A percentile compares a stretch with the other conserved stretches of the same genome.
These are phyloP conservation scores for Solanum medicagineum DNA, from an alignment of 257 asterid genomes.

Conservation along the genomic window DNA sequence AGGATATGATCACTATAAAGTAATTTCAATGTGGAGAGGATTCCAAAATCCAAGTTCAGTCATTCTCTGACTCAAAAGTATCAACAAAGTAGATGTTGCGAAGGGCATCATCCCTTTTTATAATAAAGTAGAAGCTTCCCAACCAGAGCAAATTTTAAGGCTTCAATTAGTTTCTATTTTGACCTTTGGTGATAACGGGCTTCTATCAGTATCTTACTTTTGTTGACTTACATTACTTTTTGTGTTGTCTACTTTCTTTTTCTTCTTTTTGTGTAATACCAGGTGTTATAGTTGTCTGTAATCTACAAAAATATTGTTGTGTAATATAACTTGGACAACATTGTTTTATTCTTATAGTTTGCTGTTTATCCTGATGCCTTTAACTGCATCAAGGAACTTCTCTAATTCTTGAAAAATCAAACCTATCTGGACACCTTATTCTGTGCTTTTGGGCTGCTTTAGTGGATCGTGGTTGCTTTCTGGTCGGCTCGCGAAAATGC, in stretches of 20 bases:
- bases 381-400: not conserved
- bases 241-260: not conserved
- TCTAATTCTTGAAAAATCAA: not conserved
- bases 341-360: not conserved
- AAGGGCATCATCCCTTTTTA: not conserved
- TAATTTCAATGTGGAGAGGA: not conserved
- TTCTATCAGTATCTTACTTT: not conserved
- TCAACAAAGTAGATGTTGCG: not conserved
- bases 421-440: not conserved
- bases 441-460: not conserved
- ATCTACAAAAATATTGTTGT: not conserved
- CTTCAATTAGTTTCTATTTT: not conserved
- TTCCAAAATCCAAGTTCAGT: not conserved
- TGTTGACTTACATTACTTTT: not conserved
- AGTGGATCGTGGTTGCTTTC: conserved; percentile 93
- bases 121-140: not conserved
- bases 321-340: not conserved
- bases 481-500: conserved; percentile 88
- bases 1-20: not conserved
- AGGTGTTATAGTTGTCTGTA: not conserved
- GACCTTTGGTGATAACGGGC: not conserved
- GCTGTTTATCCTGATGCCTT: not conserved
- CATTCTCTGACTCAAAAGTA: not conserved
- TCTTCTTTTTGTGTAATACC: not conserved
- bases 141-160: not conserved